Evolutionary conservation across 140 eudicot species (phyloP), one percentile per base, ranked within the genome.

Genomic region (Flaveria floridana): DNA sequence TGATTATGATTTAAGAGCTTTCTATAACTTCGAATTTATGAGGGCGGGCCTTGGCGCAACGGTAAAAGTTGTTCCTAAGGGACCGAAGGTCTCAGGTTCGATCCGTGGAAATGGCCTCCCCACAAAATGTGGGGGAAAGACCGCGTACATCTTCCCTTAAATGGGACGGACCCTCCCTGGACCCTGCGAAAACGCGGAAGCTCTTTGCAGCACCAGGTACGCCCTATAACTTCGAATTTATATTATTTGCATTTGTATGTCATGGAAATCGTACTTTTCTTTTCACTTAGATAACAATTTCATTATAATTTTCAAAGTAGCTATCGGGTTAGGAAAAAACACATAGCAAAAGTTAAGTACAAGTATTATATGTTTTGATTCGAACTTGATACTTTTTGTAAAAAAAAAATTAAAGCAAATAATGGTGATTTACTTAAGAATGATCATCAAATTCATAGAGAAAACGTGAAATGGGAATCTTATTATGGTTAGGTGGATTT

Each of bases 1-100:
- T 72, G 23, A 72, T 53, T 53, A 72, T 56, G 41, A 53, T 39
- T 58, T 58, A 57, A 9, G 20, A 57, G 44, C 25, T 18, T 58
- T 72, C 41, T 72, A 18, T 39, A 72, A 20, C 15, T 46, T 47
- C 18, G 14, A 42, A 51, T 26, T 70, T 10, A 26, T 68, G n/a
- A n/a, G n/a, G n/a, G n/a, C n/a, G n/a, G n/a, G n/a, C n/a, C n/a
- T n/a, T n/a, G n/a, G n/a, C n/a, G n/a, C n/a, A n/a, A n/a, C n/a
- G n/a, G n/a, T n/a, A n/a, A n/a, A n/a, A n/a, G n/a, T n/a, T n/a
- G n/a, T n/a, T n/a, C n/a, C n/a, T n/a, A n/a, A n/a, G n/a, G n/a
- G n/a, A n/a, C n/a, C n/a, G n/a, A n/a, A n/a, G n/a, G n/a, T n/a
- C n/a, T n/a, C n/a, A n/a, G n/a, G n/a, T n/a, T n/a, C n/a, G n/a